Evolutionary conservation across 352 stramenopile genomes (phyloP).

Genomic region (Phytopythium montanum): DNA sequence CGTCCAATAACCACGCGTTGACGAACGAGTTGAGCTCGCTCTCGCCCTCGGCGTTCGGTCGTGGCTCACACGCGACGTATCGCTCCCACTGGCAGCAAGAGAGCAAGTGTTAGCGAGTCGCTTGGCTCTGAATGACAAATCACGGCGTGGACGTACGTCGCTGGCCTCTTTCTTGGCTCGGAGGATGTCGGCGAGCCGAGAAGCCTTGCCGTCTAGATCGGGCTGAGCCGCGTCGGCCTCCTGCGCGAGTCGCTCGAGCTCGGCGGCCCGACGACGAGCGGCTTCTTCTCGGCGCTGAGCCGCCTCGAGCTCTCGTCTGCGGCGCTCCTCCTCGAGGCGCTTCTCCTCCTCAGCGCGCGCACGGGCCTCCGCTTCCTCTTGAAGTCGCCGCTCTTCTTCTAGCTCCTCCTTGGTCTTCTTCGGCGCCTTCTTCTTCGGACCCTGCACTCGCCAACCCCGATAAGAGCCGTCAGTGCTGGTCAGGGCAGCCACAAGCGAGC

Average conservation of each 20-base stretch:
- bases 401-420: slow-evolving; percentile 85
- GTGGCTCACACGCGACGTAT: slow-evolving; percentile 67
- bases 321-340: slow-evolving; percentile 63
- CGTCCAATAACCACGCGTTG: slow-evolving; percentile 71
- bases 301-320: slow-evolving; percentile 50
- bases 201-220: slow-evolving; percentile 54
- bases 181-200: slow-evolving; percentile 57
- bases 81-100: slow-evolving; percentile 51
- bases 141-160: slow-evolving; percentile 27
- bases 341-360: slow-evolving; percentile 64
- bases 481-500: too few relatives aligned
- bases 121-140: background rate
- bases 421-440: slow-evolving; percentile 76
- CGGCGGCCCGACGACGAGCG: slow-evolving; percentile 53
- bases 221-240: slow-evolving; percentile 51
- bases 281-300: slow-evolving; percentile 57
- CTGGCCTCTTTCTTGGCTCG: slow-evolving; percentile 58
- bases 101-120: background rate
- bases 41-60: slow-evolving; percentile 61
- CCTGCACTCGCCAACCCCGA: slow-evolving; percentile 21
- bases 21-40: slow-evolving; percentile 82
- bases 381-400: slow-evolving; percentile 64
- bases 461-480: too few relatives aligned
- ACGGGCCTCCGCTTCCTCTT: slow-evolving; percentile 71
- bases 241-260: slow-evolving; percentile 51